Base-by-base conservation (phyloP, 345 rosid genomes). In the Sisymbrium irio region DNA sequence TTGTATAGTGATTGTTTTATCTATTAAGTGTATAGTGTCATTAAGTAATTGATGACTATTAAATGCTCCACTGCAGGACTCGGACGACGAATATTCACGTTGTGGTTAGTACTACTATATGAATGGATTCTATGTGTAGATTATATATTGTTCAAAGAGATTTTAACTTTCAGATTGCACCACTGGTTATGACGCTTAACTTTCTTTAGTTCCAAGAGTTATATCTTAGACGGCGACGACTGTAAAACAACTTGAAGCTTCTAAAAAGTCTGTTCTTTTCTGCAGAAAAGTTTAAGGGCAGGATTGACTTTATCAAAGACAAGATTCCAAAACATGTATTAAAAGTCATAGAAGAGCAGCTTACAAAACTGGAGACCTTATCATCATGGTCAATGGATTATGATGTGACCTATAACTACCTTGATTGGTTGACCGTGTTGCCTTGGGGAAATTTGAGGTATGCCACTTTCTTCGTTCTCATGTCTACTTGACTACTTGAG, bases 401-500 rank as follows among this genome's bases (percentile, higher is more conserved):
- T 73, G 86, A 86, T 74, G 95, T 85, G 40, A 90, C 98, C 58
- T 86, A 91, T 69, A 84, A 87, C 76, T 90, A 92, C 81, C 85
- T 92, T 79, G 98, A 90, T 82, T 92, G 98, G 98, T 81, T 90
- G 83, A 93, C 98, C 19, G 86, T 81, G 0, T 77, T 93, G 73
- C 98, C 98, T 27, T 93, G 93, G 95, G 97, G 97, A 72, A 87
- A 83, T 73, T 85, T 84, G 82, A 90, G 98, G 98, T 90, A 65
- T 27, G 51, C 19, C 53, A 44, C 3, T 63, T 65, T 2, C 10
- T 25, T 19, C 20, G 9, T 47, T 19, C 4, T 17, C 6, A 17
- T 46, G 3, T 46, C 2, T 9, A 28, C 30, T 28, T 28, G 30
- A 28, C n/a, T n/a, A n/a, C n/a, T n/a, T 3, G 25, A 5, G 33